These are phyloP conservation scores for Oenanthe javanica DNA, from an alignment of 140 eudicot species.

Conservation along the genomic window DNA sequence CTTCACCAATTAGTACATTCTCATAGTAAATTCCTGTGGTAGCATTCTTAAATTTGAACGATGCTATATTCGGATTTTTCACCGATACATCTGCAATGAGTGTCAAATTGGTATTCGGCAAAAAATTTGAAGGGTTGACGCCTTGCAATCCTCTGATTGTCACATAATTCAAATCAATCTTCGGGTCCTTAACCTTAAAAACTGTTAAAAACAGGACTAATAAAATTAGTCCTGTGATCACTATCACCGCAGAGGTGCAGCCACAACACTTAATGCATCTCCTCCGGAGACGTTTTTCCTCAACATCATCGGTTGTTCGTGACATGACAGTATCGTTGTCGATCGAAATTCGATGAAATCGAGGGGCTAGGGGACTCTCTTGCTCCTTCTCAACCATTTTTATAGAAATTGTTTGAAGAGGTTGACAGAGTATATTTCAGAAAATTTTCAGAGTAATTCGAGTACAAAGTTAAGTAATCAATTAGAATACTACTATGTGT, in stretches of 20 bases:
- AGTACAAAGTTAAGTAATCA: not conserved
- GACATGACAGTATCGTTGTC: not conserved
- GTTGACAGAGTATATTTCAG: not conserved
- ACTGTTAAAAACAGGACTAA: conserved; percentile 42
- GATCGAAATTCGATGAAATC: not conserved
- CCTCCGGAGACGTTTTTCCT: conserved; percentile 7
- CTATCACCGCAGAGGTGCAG: conserved; percentile 29
- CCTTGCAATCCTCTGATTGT: conserved; percentile 25
- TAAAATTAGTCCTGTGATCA: conserved; percentile 23
- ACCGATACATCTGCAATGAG: conserved; percentile 46
- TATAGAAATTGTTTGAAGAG: not conserved
- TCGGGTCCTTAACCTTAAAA: conserved; percentile 44
- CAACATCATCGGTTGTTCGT: not conserved
- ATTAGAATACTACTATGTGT: not conserved
- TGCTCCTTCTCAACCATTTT: not conserved
- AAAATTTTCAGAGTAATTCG: not conserved
- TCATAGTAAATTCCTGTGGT: conserved; percentile 37
- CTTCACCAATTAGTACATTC: conserved; percentile 40
- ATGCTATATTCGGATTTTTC: conserved; percentile 58
- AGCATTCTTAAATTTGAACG: conserved; percentile 33
- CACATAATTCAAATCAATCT: conserved; percentile 34
- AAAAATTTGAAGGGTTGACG: conserved; percentile 1
- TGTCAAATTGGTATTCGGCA: conserved; percentile 27
- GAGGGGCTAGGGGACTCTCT: not conserved
- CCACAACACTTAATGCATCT: conserved; percentile 41